Base-by-base conservation (phyloP, 495 filamentous ascomycete species). In the Neurospora hispaniola region DNA sequence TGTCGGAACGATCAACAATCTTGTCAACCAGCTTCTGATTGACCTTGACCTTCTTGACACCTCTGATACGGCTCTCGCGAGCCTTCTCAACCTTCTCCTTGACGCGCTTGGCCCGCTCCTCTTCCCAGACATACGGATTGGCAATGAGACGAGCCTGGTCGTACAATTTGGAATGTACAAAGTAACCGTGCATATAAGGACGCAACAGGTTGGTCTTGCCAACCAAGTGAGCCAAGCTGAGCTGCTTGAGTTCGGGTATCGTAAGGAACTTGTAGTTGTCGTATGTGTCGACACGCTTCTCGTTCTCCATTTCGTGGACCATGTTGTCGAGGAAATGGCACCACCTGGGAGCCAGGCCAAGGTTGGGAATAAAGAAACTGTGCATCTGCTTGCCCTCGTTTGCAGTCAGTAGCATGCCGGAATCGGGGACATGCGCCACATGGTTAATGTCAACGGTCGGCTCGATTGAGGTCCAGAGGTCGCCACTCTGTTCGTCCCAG, bases 261-360 rank as follows among this genome's bases (percentile, higher is more conserved):
- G 95, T 97, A 72, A 99, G 85, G 89, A 99, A 98, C 80, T 97
- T 98, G 88, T 92, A 98, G 80, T 98, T 98, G 81, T 98, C 96
- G 84, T 98, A 99, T 16, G 97, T 91, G 74, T 94, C 89, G 42
- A 91, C 89, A 43, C 80, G 87, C 20, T 80, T 80, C 75, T 87
- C 85, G 79, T 96, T 94, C 3, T 94, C 95, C 93, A 99, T 98
- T 79, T 99, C 96, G 81, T 99, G 96, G 18, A 97, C 96, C 70
- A 99, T 86, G 77, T 95, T 97, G 78, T 99, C 96, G 42, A 99
- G 84, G 88, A 98, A 98, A 10, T 91, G 90, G 79, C 96, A 98
- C 96, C 96, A 99, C 76, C 87, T 91, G 0, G 96, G 96, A 1
- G 96, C 94, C 12, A 96, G 92, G 71, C 80, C 80, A 20, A 98